These are phyloP conservation scores for Coniophora puteana DNA, from an alignment of 1,284 basidiomycete species.

Conservation along the genomic window DNA sequence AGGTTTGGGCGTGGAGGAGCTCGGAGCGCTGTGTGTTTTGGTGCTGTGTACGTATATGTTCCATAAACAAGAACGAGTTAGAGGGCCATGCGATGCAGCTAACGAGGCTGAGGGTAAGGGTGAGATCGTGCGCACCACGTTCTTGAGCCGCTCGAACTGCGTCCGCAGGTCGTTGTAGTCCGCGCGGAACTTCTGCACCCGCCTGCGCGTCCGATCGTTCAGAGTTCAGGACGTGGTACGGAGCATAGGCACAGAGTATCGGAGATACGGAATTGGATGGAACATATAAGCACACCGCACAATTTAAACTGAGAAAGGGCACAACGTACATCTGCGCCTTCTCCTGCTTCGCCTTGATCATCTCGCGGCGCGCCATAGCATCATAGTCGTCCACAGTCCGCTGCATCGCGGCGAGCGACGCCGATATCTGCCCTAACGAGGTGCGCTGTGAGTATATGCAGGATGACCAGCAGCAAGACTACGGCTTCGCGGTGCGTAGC, in stretches of 20 bases:
- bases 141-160: slow-evolving; percentile 70
- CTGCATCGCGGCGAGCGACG: slow-evolving; percentile 88
- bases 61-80: background rate
- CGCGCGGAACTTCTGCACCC: slow-evolving; percentile 76
- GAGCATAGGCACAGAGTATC: too few relatives aligned
- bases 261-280: background rate
- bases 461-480: background rate
- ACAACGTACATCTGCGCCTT: slow-evolving; percentile 84
- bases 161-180: slow-evolving; percentile 70
- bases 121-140: slow-evolving; percentile 34
- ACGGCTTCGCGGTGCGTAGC: background rate
- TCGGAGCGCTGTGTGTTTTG: slow-evolving; percentile 52
- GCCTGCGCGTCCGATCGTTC: slow-evolving; percentile 43
- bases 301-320: background rate
- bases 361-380: slow-evolving; percentile 91
- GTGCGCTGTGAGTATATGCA: slow-evolving; percentile 9
- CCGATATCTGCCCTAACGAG: slow-evolving; percentile 86
- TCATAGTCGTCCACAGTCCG: slow-evolving; percentile 95
- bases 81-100: slow-evolving; percentile 38
- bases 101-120: too few relatives aligned
- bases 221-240: background rate
- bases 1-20: slow-evolving; percentile 47
- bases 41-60: slow-evolving; percentile 2
- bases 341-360: slow-evolving; percentile 91
- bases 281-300: slow-evolving; percentile 5